Base-by-base conservation (phyloP, 768 basidiomycete genomes). In the Termitomyces sp. region DNA sequence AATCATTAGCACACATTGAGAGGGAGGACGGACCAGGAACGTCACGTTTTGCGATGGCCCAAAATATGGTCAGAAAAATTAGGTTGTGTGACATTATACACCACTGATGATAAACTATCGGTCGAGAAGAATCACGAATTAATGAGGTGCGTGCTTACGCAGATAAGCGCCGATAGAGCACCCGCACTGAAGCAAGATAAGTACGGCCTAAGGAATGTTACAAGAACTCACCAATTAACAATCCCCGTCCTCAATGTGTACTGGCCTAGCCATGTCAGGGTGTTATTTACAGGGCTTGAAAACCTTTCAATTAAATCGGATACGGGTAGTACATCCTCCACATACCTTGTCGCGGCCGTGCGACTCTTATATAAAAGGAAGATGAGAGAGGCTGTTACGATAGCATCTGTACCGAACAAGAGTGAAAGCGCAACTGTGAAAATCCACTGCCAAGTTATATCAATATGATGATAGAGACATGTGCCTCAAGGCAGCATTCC, bases 21-120 rank as follows among this genome's bases (percentile, higher is more conserved):
- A 27, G 16, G 12, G 5, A 22, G 4, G 13, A 34, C 3, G 33
- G 4, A 0, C 4, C 2, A 18, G 32, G 12, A 18, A 18, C n/a
- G 14, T 22, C 16, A 61, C 60, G 37, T 26, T 61, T 56, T 16
- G 55, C 36, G 8, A 61, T 37, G 10, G 55, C 33, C 45, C 51
- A 61, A 37, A 61, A 61, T 5, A 61, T 39, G 2, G 56, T 39
- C n/a, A 61, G n/a, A 22, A 57, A 57, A 14, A 61, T 40, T 0
- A 61, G 32, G 40, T 61, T 61, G n/a, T 57, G 26, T 26, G 60
- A 50, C 60, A 61, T 61, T 20, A 34, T 32, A 20, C 44, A 22
- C 42, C 51, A 61, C 60, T 61, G 27, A 2, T 43, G 4, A 18
- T 16, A 22, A 1, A 34, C 12, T 10, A 12, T 57, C 2, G 44